Percentiles rank a stretch among this genome's conserved stretches.
Evolutionary conservation across 2,329 filamentous ascomycete species (phyloP).

Genomic region (Alternaria infectoria): DNA sequence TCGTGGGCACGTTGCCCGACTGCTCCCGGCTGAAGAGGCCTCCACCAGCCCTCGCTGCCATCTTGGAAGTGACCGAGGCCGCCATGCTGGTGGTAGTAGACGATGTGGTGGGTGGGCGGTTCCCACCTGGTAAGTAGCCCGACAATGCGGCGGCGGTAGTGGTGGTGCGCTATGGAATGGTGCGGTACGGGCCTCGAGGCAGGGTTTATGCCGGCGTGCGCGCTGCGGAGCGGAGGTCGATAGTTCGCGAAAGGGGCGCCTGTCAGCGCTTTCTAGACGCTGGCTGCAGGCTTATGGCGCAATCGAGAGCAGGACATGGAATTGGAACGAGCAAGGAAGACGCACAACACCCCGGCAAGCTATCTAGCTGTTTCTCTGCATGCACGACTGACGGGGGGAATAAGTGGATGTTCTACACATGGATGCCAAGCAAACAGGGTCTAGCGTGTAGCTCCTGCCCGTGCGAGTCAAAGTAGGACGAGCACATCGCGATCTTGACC

Average conservation of each 20-base stretch:
- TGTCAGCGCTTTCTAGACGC: slow-evolving; percentile 12
- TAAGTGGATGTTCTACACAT: slow-evolving; percentile 28
- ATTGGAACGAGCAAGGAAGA: slow-evolving; percentile 12
- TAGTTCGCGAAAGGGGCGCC: slow-evolving; percentile 32
- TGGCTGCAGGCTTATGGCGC: slow-evolving; percentile 25
- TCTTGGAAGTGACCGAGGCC: slow-evolving; percentile 38
- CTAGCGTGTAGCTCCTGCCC: slow-evolving; percentile 20
- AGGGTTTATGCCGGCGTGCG: slow-evolving; percentile 34
- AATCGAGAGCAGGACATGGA: neutral
- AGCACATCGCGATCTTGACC: neutral
- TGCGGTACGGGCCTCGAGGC: slow-evolving; percentile 20
- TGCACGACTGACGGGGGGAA: slow-evolving; percentile 27
- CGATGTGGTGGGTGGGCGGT: slow-evolving; percentile 33
- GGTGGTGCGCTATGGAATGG: slow-evolving; percentile 6
- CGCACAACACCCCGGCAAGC: slow-evolving; percentile 28
- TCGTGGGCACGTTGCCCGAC: slow-evolving; percentile 50
- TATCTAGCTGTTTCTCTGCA: slow-evolving; percentile 32
- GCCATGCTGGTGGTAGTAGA: slow-evolving; percentile 30
- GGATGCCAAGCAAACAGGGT: slow-evolving; percentile 24
- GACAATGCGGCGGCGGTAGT: slow-evolving; percentile 34
- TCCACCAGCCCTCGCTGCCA: slow-evolving; percentile 47
- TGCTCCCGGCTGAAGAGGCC: slow-evolving; percentile 51
- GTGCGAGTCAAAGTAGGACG: neutral
- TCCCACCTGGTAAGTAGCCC: slow-evolving; percentile 38
- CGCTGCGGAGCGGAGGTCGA: slow-evolving; percentile 23